Conservation (phyloP, 2,329 filamentous ascomycete genomes). For the Venturia asperata region DNA sequence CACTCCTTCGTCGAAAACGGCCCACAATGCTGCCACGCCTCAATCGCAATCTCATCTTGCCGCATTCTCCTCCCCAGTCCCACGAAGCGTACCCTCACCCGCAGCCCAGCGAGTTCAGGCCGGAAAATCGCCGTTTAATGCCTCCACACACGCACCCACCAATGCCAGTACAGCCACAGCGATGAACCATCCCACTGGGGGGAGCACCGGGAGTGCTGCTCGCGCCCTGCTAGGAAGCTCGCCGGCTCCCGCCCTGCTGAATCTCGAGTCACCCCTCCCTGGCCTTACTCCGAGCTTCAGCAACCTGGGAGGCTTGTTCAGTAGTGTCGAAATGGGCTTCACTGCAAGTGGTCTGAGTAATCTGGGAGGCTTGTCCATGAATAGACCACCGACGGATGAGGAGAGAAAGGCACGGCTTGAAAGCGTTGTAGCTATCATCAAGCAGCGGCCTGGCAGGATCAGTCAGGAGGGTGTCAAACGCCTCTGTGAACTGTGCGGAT, state of each 20-base stretch:
- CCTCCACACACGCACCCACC: constrained; percentile 23
- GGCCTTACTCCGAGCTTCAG: constrained; percentile 34
- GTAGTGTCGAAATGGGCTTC: constrained; percentile 37
- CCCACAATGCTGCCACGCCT: constrained; percentile 27
- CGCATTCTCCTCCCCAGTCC: constrained; percentile 35
- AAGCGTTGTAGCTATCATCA: constrained; percentile 58
- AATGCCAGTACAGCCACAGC: constrained; percentile 20
- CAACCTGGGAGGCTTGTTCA: constrained; percentile 24
- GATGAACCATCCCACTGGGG: constrained; percentile 22
- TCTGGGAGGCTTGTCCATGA: constrained; percentile 26
- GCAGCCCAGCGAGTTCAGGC: constrained; percentile 28
- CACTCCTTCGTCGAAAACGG: constrained; percentile 27
- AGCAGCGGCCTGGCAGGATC: constrained; percentile 60
- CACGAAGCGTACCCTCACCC: constrained; percentile 34
- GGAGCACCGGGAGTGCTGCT: constrained; percentile 19
- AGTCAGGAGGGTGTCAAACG: constrained; percentile 70
- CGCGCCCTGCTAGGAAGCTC: constrained; percentile 23
- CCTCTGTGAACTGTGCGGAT: constrained; percentile 59
- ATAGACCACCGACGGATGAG: constrained; percentile 40
- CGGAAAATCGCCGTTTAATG: constrained; percentile 34
- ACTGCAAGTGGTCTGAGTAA: constrained; percentile 35
- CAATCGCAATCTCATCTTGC: constrained; percentile 30
- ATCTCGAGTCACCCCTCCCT: constrained; percentile 36
- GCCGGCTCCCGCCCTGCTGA: constrained; percentile 27
- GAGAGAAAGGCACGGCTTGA: constrained; percentile 48